Evolutionary conservation across 192 early-diverging fungal genomes (phyloP).

Genomic region (Entomortierella chlamydospora): DNA sequence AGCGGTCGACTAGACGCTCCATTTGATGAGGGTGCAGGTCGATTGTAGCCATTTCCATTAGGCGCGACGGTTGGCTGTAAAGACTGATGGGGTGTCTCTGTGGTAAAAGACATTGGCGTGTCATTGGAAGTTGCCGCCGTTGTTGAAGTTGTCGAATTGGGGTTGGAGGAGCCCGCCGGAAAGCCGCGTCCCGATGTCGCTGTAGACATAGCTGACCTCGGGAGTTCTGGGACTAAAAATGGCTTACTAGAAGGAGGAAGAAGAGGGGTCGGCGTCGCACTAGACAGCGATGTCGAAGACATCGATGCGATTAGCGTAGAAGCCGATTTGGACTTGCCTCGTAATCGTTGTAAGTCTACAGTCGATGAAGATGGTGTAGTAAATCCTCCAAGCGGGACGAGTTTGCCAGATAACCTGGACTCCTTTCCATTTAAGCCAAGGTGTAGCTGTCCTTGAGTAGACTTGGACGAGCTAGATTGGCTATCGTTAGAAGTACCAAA

Average conservation of each 20-base stretch:
- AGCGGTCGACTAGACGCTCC: neutral
- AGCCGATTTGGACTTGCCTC: conserved; percentile 26
- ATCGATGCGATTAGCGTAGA: conserved; percentile 20
- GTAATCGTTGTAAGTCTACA: conserved; percentile 5
- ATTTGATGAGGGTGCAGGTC: neutral
- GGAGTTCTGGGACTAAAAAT: conserved; percentile 11
- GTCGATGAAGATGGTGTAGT: neutral
- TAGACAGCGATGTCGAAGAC: conserved; percentile 13
- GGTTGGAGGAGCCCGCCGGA: neutral
- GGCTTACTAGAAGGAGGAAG: neutral
- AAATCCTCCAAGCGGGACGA: conserved; percentile 7
- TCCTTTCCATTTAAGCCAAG: conserved; percentile 14
- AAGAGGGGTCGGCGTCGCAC: neutral
- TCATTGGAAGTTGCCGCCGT: neutral
- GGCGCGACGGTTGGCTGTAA: neutral
- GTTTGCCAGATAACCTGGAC: conserved; percentile 29
- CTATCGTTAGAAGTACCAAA: neutral
- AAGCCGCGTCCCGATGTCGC: neutral
- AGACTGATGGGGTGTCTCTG: conserved; percentile 1
- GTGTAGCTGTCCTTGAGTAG: conserved; percentile 7
- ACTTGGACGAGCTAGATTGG: neutral
- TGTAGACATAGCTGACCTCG: neutral
- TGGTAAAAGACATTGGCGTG: neutral
- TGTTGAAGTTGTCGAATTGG: neutral
- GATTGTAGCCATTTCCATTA: neutral